Base-by-base conservation (phyloP, 768 basidiomycete genomes). In the Dictyophora rubrovolvata region DNA sequence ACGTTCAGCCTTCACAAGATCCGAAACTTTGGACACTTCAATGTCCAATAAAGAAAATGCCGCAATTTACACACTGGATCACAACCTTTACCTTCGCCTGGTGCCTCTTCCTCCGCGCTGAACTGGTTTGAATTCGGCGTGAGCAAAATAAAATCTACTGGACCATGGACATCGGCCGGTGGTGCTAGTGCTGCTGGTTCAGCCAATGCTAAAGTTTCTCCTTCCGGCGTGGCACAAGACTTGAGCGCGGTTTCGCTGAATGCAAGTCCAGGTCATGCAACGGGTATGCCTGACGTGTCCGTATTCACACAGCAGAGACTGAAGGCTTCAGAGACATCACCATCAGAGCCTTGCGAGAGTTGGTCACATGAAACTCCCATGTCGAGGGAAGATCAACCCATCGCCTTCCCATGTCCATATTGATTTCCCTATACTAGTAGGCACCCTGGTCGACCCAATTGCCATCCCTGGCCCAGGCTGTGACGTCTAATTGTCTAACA, bases 61-160 rank as follows among this genome's bases (percentile, higher is more conserved):
- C 47, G 55, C 48, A 10, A 75, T 86, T 53, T 84, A 88, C 75
- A 95, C 70, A 95, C 92, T 4, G 91, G 89, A 28, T 92, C 89
- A 0, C 95, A 93, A 67, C 95, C 95, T 0, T 78, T 99, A 5
- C 95, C 95, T 0, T 90, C 88, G 1, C 89, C 89, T 0, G 81
- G 76, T 49, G 75, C 79, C 20, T 83, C 82, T 54, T 87, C 90
- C 12, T 68, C 69, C 59, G 62, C 52, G 70, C 73, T 94, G 52
- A 94, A 96, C 77, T 87, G 86, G 64, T 90, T 85, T 76, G 85
- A 84, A 0, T 95, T 99, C 66, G 86, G 84, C 1, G 97, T 98
- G 95, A 86, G 81, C 73, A 89, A 85, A 72, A 94, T 97, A 65
- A 88, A 84, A 20, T 48, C 21, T 69, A 74, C 48, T 71, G 75